phyloP scores from a whole-genome alignment of 352 stramenopile species.

The Phytophthora megakarya region DNA sequence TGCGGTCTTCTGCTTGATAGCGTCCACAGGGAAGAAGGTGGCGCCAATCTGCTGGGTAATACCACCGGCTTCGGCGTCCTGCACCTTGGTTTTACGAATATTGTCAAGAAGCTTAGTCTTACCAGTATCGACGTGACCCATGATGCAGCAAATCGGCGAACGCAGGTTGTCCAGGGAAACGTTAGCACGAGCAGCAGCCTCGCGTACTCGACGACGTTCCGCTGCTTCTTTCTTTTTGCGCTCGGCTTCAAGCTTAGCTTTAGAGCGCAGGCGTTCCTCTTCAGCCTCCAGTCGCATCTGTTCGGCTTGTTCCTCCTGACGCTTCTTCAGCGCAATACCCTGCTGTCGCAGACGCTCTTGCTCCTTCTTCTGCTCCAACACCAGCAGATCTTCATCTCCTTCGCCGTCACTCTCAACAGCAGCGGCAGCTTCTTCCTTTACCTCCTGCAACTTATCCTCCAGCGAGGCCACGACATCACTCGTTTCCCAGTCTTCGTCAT shows the following conservation, averaged over 20 bases:
- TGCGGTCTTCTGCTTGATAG: conserved; percentile 90
- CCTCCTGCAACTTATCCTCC: conserved; percentile 75
- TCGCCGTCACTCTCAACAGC: conserved; percentile 57
- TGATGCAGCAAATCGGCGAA: conserved; percentile 99
- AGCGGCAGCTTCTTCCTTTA: conserved; percentile 41
- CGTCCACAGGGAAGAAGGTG: conserved; percentile 95
- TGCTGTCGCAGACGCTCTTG: conserved; percentile 91
- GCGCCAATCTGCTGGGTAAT: conserved; percentile 99
- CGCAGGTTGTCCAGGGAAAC: conserved; percentile 94
- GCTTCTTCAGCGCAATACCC: conserved; percentile 95
- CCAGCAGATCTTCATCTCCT: conserved; percentile 94
- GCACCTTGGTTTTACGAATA: conserved; percentile 98
- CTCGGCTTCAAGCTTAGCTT: conserved; percentile 85
- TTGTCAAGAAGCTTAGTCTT: conserved; percentile 99
- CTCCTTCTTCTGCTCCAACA: conserved; percentile 95
- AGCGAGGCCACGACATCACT: conserved; percentile 78
- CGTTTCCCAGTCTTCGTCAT: conserved; percentile 85
- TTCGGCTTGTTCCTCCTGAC: conserved; percentile 88
- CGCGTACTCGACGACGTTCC: conserved; percentile 65
- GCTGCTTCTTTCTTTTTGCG: conserved; percentile 82
- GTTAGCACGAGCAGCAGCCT: conserved; percentile 82
- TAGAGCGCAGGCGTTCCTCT: conserved; percentile 75
- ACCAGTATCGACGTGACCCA: conserved; percentile 98
- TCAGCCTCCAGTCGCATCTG: conserved; percentile 66
- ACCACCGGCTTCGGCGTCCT: conserved; percentile 92